Conservation (phyloP, 192 early-diverging fungal genomes). For the Pecoramyces ruminantium region DNA sequence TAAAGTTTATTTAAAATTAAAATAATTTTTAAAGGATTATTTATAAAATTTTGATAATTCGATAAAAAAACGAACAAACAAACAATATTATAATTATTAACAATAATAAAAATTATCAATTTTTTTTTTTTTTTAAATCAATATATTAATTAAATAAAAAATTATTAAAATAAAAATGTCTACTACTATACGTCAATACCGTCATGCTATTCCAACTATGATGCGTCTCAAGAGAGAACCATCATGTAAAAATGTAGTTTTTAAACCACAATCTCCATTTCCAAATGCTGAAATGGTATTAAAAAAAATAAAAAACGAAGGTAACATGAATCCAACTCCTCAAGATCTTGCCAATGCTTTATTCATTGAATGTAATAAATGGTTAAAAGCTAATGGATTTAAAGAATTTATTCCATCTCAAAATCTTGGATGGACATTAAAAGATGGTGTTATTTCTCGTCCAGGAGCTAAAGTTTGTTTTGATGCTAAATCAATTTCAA, state of each 20-base stretch:
- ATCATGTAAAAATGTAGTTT: neutral
- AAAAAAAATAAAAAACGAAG: neutral
- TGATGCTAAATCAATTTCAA: neutral
- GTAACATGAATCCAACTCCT: neutral
- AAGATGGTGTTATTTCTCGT: neutral
- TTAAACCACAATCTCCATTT: neutral
- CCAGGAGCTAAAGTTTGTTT: neutral
- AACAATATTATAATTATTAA: no score
- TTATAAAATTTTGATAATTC: no score
- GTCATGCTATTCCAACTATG: neutral
- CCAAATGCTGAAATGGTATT: neutral
- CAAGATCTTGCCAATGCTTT: neutral
- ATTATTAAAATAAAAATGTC: no score
- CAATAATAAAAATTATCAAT: no score
- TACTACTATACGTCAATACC: neutral
- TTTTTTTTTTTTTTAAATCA: no score
- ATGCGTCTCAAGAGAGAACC: neutral
- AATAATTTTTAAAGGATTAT: no score
- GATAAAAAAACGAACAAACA: no score
- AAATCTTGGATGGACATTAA: neutral
- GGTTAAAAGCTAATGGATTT: neutral
- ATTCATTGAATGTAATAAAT: neutral
- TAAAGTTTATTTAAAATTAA: no score
- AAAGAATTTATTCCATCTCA: neutral
- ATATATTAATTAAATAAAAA: no score